Conservation (phyloP, 805 yeast genomes). For the Saccharomyces jurei region DNA sequence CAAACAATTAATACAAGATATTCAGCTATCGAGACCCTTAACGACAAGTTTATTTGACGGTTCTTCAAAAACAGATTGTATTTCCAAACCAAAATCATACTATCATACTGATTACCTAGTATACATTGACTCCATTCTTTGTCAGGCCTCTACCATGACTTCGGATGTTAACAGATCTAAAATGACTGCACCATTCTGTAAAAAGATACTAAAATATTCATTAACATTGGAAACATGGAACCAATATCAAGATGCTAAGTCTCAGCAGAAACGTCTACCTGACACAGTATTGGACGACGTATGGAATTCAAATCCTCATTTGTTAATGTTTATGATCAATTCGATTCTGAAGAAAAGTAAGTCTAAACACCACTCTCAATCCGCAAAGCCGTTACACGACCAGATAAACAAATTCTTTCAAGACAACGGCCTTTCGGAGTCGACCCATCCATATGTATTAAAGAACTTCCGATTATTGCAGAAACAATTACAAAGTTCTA, state of each 20-base stretch:
- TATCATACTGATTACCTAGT: conserved; percentile 12
- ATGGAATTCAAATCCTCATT: conserved; percentile 25
- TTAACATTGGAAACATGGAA: conserved; percentile 12
- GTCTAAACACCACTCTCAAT: conserved; percentile 1
- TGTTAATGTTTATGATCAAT: conserved; percentile 20
- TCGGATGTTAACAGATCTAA: conserved; percentile 3
- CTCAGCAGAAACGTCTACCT: conserved; percentile 9
- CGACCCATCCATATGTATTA: conserved; percentile 12
- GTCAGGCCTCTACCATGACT: conserved; percentile 15
- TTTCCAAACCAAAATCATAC: not conserved
- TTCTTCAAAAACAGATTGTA: not conserved
- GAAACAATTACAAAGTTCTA: conserved; percentile 41
- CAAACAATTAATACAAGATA: not conserved
- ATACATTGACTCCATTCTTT: conserved; percentile 15
- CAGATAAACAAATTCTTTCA: conserved; percentile 18
- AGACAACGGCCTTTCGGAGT: conserved; percentile 12
- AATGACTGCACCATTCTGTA: conserved; percentile 14
- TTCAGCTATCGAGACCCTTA: not conserved
- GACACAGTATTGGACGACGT: conserved; percentile 15
- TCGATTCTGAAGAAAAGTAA: conserved; percentile 9
- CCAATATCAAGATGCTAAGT: conserved; percentile 5
- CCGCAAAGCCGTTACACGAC: conserved; percentile 5
- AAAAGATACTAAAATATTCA: conserved; percentile 12
- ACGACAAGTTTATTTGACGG: conserved; percentile 5
- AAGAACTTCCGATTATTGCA: conserved; percentile 32